Evolutionary conservation across 352 stramenopile genomes (phyloP), one percentile per base, ranked within the genome.

Genomic region (Phytophthora pini): DNA sequence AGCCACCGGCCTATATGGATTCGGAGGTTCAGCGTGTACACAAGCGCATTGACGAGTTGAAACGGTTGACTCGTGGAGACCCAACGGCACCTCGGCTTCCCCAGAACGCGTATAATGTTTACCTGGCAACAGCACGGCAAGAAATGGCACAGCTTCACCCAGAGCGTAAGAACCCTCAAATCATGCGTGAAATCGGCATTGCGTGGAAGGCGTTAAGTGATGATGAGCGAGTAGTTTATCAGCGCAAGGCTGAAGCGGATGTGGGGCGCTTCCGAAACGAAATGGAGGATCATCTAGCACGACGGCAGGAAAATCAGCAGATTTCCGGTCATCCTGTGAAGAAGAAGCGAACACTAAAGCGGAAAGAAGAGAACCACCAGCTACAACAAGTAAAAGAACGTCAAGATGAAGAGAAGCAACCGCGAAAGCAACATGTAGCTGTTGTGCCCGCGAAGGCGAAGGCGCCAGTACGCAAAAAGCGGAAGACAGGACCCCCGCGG

Each of bases 31-130:
- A 73, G 27, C 55, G 47, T 12, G 52, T 69, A 0, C 51, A 71
- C 32, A 70, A 76, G 38, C 65, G 68, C 4, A 58, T 85, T 15
- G 63, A 84, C 5, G 60, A 85, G 53, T 60, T 87, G 12, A 84
- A 78, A 20, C 57, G 55, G 20, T 44, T 70, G 9, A 71, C 72
- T 10, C 61, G 65, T 47, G 56, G 39, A 11, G 68, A 88, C 41
- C 20, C 59, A 24, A 38, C 70, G n/a, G 79, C 69, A 6, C 81
- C 81, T 3, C 52, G 26, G 11, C 60, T 80, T 20, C 80, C 82
- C 3, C 71, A 76, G 48, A 80, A 72, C 36, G 76, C 82, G 4
- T 83, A 77, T 38, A 76, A 65, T 29, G 74, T 76, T 15, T 91
- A 77, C 52, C 44, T 82, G 9, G 56, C 61, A 10, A 43, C 64